These are phyloP conservation scores for Aurantiochytrium sp. DNA, from an alignment of 108 stramenopile genomes.

Conservation along the genomic window DNA sequence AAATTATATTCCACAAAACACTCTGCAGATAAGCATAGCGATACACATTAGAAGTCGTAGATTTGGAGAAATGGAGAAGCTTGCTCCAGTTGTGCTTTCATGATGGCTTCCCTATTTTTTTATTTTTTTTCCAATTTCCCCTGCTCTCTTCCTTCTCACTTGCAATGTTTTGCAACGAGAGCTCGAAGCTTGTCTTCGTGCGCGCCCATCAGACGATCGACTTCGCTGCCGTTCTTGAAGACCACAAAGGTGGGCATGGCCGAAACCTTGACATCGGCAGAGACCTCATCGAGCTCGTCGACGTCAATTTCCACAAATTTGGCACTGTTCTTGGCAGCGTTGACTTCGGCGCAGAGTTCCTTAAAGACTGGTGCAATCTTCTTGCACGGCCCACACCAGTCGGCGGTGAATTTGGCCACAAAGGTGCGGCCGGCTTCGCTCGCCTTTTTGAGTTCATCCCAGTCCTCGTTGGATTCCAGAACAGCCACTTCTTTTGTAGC, in stretches of 20 bases:
- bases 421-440: constrained; percentile 18
- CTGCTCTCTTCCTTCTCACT: not conserved
- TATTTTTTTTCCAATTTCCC: not conserved
- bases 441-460: not conserved
- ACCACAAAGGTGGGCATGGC: constrained; percentile 79
- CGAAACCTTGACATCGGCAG: constrained; percentile 48
- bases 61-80: no score
- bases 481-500: not conserved
- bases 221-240: constrained; percentile 62
- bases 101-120: not conserved
- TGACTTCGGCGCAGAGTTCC: constrained; percentile 30
- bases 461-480: not conserved
- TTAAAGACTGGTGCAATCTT: constrained; percentile 59
- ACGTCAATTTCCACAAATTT: constrained; percentile 74
- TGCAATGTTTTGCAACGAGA: not conserved
- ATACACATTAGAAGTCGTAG: no score
- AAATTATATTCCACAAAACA: no score
- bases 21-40: no score
- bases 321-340: constrained; percentile 31
- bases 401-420: constrained; percentile 70
- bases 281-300: constrained; percentile 66
- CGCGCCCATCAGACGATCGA: constrained; percentile 68
- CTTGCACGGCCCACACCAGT: constrained; percentile 77
- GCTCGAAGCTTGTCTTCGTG: constrained; percentile 33
- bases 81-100: no score